Evolutionary conservation across 768 basidiomycete genomes (phyloP).

Genomic region (Megacollybia marginata): DNA sequence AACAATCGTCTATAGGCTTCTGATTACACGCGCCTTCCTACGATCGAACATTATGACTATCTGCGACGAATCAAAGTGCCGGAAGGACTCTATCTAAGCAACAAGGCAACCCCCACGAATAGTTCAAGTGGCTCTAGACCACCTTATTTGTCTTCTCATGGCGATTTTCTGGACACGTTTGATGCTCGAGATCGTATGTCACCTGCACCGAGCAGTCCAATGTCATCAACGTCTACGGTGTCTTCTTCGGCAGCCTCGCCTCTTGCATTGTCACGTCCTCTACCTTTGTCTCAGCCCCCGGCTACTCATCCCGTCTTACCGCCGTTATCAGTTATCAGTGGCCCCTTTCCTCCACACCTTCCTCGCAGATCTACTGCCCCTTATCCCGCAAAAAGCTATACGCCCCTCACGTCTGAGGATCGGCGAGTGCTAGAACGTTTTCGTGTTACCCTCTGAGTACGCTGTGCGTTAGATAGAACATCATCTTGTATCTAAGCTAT

Average conservation of each 20-base stretch:
- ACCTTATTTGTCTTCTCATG: no score
- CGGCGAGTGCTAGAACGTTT: constrained; percentile 50
- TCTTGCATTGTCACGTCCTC: constrained; percentile 5
- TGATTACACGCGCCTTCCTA: constrained; percentile 63
- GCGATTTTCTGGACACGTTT: no score
- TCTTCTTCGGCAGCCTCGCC: not conserved
- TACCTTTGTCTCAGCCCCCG: constrained; percentile 8
- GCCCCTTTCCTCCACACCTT: constrained; percentile 16
- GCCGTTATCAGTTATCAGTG: constrained; percentile 6
- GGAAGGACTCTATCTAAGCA: constrained; percentile 65
- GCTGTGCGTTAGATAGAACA: no score
- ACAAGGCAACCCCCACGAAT: constrained; percentile 31
- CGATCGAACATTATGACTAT: constrained; percentile 69
- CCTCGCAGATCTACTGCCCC: constrained; percentile 2
- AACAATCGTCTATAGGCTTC: constrained; percentile 38
- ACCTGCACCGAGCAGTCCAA: not conserved
- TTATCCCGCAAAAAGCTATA: constrained; percentile 16
- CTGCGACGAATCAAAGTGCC: constrained; percentile 62
- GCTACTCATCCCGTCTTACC: constrained; percentile 6
- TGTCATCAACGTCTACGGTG: not conserved
- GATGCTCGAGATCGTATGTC: no score
- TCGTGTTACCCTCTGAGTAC: constrained; percentile 38
- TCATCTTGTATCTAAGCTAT: no score
- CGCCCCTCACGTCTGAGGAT: constrained; percentile 48
- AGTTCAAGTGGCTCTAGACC: no score